Base-by-base conservation (phyloP, 1,139 yeast species). In the Nematodospora anomalae region DNA sequence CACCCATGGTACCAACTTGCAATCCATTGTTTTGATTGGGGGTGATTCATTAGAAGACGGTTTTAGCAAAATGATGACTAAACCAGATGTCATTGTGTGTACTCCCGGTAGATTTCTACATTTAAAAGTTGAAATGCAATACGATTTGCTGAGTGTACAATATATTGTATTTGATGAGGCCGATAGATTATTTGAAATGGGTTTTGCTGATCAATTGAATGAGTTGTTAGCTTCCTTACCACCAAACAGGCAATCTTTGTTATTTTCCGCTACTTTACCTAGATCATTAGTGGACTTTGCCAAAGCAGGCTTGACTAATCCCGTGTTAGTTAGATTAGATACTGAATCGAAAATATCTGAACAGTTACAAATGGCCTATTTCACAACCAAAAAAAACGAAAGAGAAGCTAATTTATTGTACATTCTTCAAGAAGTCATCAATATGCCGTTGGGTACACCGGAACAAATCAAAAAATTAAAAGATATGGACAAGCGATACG, bases 41-140 rank as follows among this genome's bases (percentile, higher is more conserved):
- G 99, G 99, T 65, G 98, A 92, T 55, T 85, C 96, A 6, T 70
- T 94, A 51, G 98, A 94, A 55, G 97, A 92, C 40, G 98, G 94
- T 64, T 94, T 94, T 57, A 74, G 86, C 13, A 79, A 86, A 56
- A 88, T 94, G 95, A 83, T 89, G 86, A 65, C 82, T 37, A 89
- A 89, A 55, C 98, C 98, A 0, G 99, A 94, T 67, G 83, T 92
- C 25, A 76, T 94, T 28, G 84, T 94, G 46, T 98, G 98, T 22
- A 94, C 98, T 0, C 99, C 99, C 0, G 99, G 99, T 61, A 76
- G 99, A 61, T 92, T 94, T 54, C 64, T 92, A 62, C 98, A 94
- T 74, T 75, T 94, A 55, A 88, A 90, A 58, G 92, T 90, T 26
- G 98, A 94, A 64, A 94, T 94, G 98, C 79, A 79, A 45, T 71